Conservation (phyloP, 306 rosid genomes). For the Casuarina equisetifolia region DNA sequence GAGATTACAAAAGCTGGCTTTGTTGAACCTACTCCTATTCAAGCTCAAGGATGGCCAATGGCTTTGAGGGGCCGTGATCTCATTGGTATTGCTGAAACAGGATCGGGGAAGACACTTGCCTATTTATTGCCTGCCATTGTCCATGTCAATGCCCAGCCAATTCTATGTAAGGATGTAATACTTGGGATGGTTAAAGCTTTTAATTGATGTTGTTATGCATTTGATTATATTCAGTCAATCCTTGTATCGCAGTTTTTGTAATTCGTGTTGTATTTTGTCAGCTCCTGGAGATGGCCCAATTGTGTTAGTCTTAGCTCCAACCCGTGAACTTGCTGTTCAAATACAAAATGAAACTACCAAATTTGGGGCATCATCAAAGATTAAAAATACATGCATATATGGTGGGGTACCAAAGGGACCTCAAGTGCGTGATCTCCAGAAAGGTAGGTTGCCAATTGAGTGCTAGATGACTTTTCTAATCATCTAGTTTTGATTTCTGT, state of each 20-base stretch:
- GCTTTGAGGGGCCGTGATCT: constrained; percentile 96
- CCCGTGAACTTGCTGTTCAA: constrained; percentile 98
- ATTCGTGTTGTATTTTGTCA: constrained; percentile 32
- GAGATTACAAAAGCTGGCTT: constrained; percentile 88
- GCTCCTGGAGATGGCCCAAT: constrained; percentile 99
- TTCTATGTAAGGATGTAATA: constrained; percentile 54
- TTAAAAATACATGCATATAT: constrained; percentile 92
- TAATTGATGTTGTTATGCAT: not conserved
- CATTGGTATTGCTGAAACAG: constrained; percentile 98
- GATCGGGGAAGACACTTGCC: constrained; percentile 97
- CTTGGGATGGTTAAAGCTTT: constrained; percentile 16
- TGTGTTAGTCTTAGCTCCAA: constrained; percentile 93
- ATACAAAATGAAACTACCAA: constrained; percentile 92
- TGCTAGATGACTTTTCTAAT: constrained; percentile 8
- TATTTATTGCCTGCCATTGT: constrained; percentile 95
- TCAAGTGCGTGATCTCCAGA: constrained; percentile 98
- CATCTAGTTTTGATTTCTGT: not conserved
- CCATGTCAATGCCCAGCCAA: constrained; percentile 97
- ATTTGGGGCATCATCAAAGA: constrained; percentile 96
- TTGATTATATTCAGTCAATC: constrained; percentile 8
- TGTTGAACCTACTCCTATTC: constrained; percentile 95
- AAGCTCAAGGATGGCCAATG: constrained; percentile 99
- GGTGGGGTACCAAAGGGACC: constrained; percentile 99
- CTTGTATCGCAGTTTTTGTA: not conserved
- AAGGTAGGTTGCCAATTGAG: constrained; percentile 62